These are phyloP conservation scores for Coprinellus aureogranulatus DNA, from an alignment of 768 basidiomycete species.

Conservation along the genomic window DNA sequence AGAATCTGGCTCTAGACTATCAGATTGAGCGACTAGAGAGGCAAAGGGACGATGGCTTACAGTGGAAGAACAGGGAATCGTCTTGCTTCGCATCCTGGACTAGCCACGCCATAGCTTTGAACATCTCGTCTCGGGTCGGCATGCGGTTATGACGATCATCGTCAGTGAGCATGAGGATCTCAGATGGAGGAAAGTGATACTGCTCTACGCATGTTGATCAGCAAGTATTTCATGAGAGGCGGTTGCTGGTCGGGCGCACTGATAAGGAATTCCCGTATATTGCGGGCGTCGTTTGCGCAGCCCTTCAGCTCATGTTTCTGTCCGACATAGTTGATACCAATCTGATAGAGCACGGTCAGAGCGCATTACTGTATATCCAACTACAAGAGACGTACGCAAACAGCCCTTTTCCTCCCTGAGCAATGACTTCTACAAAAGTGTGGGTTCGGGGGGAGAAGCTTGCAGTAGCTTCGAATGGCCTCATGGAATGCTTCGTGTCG, in stretches of 20 bases:
- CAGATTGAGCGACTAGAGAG: background rate
- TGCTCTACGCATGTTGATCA: slow-evolving; percentile 20
- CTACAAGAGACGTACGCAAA: slow-evolving; percentile 69
- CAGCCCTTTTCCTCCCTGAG: slow-evolving; percentile 72
- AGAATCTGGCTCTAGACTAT: slow-evolving; percentile 54
- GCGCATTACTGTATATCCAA: too few species aligned
- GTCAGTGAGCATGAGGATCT: slow-evolving; percentile 70
- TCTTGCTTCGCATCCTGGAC: slow-evolving; percentile 64
- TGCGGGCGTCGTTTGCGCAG: slow-evolving; percentile 78
- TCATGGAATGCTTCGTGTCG: background rate
- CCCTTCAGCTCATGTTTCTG: slow-evolving; percentile 63
- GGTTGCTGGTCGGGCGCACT: slow-evolving; percentile 32
- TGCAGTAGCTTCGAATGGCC: slow-evolving; percentile 1
- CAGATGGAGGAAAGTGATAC: slow-evolving; percentile 53
- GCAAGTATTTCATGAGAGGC: background rate
- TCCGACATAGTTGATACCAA: slow-evolving; percentile 78
- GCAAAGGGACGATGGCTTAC: slow-evolving; percentile 33
- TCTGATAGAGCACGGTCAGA: slow-evolving; percentile 40
- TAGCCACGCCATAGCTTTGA: slow-evolving; percentile 55
- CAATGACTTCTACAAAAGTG: slow-evolving; percentile 52
- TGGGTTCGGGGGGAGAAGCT: slow-evolving; percentile 5
- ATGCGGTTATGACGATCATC: slow-evolving; percentile 41
- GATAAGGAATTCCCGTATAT: slow-evolving; percentile 66
- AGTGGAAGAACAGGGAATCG: slow-evolving; percentile 80
- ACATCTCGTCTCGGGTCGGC: slow-evolving; percentile 47